phyloP scores from a whole-genome alignment of 2,329 filamentous ascomycete species.

The Exophiala viscosa region DNA sequence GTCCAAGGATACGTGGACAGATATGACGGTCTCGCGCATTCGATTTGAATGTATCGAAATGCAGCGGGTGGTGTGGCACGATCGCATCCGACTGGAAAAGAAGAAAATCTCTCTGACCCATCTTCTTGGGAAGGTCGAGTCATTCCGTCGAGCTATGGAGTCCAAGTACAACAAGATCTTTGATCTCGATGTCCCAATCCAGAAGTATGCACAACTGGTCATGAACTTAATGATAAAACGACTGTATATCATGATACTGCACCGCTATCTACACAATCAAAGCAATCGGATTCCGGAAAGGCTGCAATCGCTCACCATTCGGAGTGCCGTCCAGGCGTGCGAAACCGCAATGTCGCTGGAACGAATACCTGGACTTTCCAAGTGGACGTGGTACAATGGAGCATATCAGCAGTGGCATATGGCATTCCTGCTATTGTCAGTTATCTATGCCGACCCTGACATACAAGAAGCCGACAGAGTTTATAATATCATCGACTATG shows the following conservation, averaged over 20 bases:
- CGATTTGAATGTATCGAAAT: slow-evolving; percentile 72
- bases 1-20: slow-evolving; percentile 56
- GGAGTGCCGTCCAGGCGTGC: slow-evolving; percentile 53
- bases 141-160: slow-evolving; percentile 62
- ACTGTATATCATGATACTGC: slow-evolving; percentile 64
- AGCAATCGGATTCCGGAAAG: slow-evolving; percentile 45
- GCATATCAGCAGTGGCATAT: slow-evolving; percentile 71
- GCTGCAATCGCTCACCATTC: slow-evolving; percentile 61
- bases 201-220: slow-evolving; percentile 61
- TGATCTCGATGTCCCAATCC: slow-evolving; percentile 57
- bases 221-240: slow-evolving; percentile 62
- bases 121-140: slow-evolving; percentile 65
- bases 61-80: slow-evolving; percentile 66
- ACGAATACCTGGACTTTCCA: slow-evolving; percentile 48
- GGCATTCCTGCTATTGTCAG: slow-evolving; percentile 64
- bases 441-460: slow-evolving; percentile 59
- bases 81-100: slow-evolving; percentile 61
- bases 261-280: slow-evolving; percentile 58
- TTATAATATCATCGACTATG: slow-evolving; percentile 68
- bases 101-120: slow-evolving; percentile 60
- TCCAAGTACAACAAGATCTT: slow-evolving; percentile 64
- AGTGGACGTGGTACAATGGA: slow-evolving; percentile 68
- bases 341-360: slow-evolving; percentile 56
- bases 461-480: slow-evolving; percentile 61
- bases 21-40: slow-evolving; percentile 64